Conservation (phyloP, 2,329 filamentous ascomycete species). For the Fusarium sp. region DNA sequence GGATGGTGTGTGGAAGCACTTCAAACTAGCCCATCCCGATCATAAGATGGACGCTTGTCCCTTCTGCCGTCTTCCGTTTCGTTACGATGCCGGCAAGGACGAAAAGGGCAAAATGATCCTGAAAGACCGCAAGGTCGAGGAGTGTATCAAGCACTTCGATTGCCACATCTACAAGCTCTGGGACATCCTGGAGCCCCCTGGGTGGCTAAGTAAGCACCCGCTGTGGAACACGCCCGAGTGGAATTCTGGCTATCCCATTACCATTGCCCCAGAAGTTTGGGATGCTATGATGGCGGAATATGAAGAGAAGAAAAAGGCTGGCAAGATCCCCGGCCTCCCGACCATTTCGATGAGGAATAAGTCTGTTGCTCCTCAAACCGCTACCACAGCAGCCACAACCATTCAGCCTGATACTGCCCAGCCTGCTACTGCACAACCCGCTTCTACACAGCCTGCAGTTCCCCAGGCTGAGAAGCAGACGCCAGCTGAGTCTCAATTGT, state of each 20-base stretch:
- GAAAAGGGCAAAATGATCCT: not conserved
- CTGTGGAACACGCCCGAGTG: not conserved
- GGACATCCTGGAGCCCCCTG: constrained; percentile 12
- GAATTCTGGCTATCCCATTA: not conserved
- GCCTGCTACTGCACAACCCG: no score
- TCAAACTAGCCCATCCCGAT: constrained; percentile 11
- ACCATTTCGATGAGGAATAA: not conserved
- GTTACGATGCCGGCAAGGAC: not conserved
- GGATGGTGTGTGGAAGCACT: constrained; percentile 30
- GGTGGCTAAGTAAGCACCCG: no score
- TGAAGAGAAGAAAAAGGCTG: not conserved
- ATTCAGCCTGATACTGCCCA: no score
- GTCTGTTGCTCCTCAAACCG: not conserved
- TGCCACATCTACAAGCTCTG: constrained; percentile 43
- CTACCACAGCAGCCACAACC: not conserved
- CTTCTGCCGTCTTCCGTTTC: constrained; percentile 36
- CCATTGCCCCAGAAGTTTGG: not conserved
- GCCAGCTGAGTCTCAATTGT: no score
- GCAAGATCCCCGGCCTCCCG: not conserved
- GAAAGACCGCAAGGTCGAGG: not conserved
- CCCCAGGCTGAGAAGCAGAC: not conserved
- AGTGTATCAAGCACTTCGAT: constrained; percentile 42
- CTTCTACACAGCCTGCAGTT: no score
- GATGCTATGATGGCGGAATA: not conserved
- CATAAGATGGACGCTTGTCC: constrained; percentile 11